Evolutionary conservation across 2,329 filamentous ascomycete genomes (phyloP), one percentile per base, ranked within the genome.

Genomic region (Aspergillus ruber): DNA sequence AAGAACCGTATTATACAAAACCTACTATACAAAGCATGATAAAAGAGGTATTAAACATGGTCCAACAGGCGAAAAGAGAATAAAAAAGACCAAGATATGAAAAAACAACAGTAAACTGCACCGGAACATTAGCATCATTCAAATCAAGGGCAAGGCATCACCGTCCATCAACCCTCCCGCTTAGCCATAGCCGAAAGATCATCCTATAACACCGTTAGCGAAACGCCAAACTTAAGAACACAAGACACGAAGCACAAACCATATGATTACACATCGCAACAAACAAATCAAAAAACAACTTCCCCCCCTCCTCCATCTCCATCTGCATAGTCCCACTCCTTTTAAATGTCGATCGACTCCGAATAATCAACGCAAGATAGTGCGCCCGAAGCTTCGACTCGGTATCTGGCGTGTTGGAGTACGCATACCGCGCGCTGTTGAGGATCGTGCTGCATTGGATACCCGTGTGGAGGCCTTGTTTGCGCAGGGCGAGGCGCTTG

Each of bases 251-350:
- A 39, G 44, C 9, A 69, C 85, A 66, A 82, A 77, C 88, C 63
- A 95, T 86, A 64, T 95, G 88, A 66, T 95, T 95, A 71, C 87
- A 90, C 71, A 95, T 82, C 15, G 90, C 89, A 44, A 95, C 90
- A 66, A 95, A 96, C 40, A 95, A 76, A 64, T 95, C 90, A 65
- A 95, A 96, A 74, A 95, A 95, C 50, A 95, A 76, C 62, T 86
- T 86, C 46, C 88, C 88, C 23, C 90, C 90, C 52, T 82, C 81
- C 67, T 86, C 86, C 90, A 96, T 95, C 73, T 95, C 90, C 57
- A 88, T 81, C 71, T 95, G 90, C 90, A 95, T 95, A 3, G 90
- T 95, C 46, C 90, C 89, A 69, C 89, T 95, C 47, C 88, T 80
- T 77, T 95, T 95, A 72, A 96, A 95, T 2, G 88, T 95, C 63